phyloP scores from a whole-genome alignment of 176 grass and related monocot genomes.

The Miscanthus lutarioriparius region DNA sequence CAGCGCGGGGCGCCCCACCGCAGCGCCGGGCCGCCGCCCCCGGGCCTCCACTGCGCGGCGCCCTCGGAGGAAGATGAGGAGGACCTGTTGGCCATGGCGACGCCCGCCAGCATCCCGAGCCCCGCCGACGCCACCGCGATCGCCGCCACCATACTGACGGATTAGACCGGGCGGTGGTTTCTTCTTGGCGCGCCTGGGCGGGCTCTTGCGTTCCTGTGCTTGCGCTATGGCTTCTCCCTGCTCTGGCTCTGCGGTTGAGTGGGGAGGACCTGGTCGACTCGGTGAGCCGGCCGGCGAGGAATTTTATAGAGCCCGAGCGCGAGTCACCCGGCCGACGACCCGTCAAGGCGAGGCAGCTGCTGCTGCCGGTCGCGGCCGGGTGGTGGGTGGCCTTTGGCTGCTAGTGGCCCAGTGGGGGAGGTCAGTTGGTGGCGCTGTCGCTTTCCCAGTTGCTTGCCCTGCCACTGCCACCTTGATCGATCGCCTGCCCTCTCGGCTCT shows the following conservation, averaged over 20 bases:
- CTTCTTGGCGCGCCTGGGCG: neutral
- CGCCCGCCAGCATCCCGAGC: conserved; percentile 77
- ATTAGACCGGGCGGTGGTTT: neutral
- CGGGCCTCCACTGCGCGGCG: conserved; percentile 23
- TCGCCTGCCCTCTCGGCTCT: neutral
- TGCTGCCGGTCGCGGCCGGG: neutral
- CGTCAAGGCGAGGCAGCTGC: neutral
- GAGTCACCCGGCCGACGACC: neutral
- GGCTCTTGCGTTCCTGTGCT: neutral
- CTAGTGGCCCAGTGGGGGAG: neutral
- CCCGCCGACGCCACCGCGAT: conserved; percentile 85
- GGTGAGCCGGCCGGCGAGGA: neutral
- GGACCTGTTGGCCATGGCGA: conserved; percentile 56
- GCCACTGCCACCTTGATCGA: neutral
- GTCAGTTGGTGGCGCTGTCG: neutral
- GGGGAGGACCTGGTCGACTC: neutral
- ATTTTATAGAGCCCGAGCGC: neutral
- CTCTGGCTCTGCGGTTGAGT: neutral
- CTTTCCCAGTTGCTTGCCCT: neutral
- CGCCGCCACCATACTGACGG: conserved; percentile 50
- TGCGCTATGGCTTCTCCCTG: neutral
- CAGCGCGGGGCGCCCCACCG: conserved; percentile 51
- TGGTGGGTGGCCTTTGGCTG: conserved; percentile 29
- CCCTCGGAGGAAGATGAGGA: neutral
- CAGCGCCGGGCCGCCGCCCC: neutral